Conservation (phyloP, 2,329 filamentous ascomycete species). For the Didymella segeticola region DNA sequence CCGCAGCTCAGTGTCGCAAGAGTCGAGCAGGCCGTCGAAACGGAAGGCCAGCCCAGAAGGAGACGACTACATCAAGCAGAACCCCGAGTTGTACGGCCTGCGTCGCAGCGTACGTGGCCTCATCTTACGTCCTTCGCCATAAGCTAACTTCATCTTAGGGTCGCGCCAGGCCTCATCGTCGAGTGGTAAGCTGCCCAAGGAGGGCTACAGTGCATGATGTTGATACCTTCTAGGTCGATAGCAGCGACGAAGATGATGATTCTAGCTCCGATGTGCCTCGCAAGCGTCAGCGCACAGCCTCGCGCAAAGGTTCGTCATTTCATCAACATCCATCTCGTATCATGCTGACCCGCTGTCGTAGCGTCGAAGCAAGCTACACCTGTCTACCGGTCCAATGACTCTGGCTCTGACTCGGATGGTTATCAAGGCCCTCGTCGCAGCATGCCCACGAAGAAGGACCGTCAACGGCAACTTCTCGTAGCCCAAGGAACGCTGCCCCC, state of each 20-base stretch:
- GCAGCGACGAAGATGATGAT: constrained; percentile 73
- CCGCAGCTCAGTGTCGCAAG: constrained; percentile 71
- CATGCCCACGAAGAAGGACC: constrained; percentile 73
- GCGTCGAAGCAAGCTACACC: constrained; percentile 58
- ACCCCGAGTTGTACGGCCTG: constrained; percentile 93
- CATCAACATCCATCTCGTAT: constrained; percentile 19
- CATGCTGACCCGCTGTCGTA: constrained; percentile 59
- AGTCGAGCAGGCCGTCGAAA: constrained; percentile 71
- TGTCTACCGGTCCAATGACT: constrained; percentile 66
- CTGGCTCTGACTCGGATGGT: constrained; percentile 66
- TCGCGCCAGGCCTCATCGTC: constrained; percentile 67
- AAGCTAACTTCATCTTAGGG: constrained; percentile 54
- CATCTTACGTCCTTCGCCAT: constrained; percentile 10
- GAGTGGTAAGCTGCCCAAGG: constrained; percentile 58
- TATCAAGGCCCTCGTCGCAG: constrained; percentile 80
- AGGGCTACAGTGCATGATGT: constrained; percentile 18
- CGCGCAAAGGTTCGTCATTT: constrained; percentile 64
- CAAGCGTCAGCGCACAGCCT: constrained; percentile 72
- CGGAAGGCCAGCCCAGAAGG: constrained; percentile 71
- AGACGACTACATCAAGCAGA: constrained; percentile 85
- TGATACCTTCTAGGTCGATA: constrained; percentile 60
- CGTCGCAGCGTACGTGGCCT: constrained; percentile 79
- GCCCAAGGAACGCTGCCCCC: constrained; percentile 67
- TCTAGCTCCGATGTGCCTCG: constrained; percentile 64
- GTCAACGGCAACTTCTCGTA: constrained; percentile 71